Evolutionary conservation across 2,329 filamentous ascomycete genomes (phyloP).

Genomic region (Elsinoe batatas): DNA sequence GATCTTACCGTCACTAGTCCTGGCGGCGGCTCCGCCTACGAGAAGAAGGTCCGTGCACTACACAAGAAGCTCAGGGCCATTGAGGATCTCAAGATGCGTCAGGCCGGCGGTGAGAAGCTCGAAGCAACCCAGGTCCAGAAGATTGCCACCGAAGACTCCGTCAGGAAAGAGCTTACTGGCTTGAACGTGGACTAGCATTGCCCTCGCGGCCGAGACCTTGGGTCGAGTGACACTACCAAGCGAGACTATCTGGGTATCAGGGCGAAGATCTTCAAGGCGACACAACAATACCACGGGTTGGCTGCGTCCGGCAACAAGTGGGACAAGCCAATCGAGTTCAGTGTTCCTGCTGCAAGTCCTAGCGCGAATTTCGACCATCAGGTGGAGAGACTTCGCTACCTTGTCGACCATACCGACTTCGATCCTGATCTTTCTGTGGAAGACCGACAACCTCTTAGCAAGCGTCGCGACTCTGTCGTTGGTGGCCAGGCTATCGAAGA

Average conservation of each 20-base stretch:
- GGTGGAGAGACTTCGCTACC: too few relatives aligned
- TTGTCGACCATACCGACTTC: too few relatives aligned
- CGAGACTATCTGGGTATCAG: background rate
- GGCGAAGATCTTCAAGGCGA: background rate
- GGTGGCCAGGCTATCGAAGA: too few relatives aligned
- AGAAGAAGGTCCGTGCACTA: slow-evolving; percentile 88
- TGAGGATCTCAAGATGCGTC: slow-evolving; percentile 94
- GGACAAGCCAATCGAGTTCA: too few relatives aligned
- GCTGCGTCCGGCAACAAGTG: too few relatives aligned
- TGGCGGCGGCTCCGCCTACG: slow-evolving; percentile 56
- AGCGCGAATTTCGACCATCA: too few relatives aligned
- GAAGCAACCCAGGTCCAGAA: slow-evolving; percentile 99
- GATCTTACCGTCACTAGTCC: slow-evolving; percentile 47
- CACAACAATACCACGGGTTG: too few relatives aligned
- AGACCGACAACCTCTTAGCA: too few relatives aligned
- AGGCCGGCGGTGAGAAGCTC: slow-evolving; percentile 87
- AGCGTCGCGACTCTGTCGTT: too few relatives aligned
- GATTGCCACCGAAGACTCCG: slow-evolving; percentile 77
- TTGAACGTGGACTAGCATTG: slow-evolving; percentile 12
- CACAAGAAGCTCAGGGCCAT: slow-evolving; percentile 97
- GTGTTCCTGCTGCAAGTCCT: too few relatives aligned
- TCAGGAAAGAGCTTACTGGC: slow-evolving; percentile 63
- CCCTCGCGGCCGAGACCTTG: background rate
- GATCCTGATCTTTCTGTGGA: too few relatives aligned
- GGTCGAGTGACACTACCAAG: background rate